Conservation (phyloP, 1,139 yeast species). For the Hansenula sp. region DNA sequence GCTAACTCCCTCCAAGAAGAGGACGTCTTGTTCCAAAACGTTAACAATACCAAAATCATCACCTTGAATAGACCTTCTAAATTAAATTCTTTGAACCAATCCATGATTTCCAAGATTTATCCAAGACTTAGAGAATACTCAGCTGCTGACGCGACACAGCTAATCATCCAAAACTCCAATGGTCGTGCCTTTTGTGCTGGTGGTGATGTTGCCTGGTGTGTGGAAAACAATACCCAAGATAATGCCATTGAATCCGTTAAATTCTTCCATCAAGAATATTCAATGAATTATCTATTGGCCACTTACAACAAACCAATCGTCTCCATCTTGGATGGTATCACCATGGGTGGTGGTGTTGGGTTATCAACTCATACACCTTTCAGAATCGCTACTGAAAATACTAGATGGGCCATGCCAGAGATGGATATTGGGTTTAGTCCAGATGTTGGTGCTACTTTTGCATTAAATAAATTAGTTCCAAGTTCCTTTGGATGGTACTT, state of each 20-base stretch:
- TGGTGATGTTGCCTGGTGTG: conserved; percentile 87
- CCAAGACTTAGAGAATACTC: conserved; percentile 78
- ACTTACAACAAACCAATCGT: conserved; percentile 84
- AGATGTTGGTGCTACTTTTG: conserved; percentile 92
- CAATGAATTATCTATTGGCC: conserved; percentile 73
- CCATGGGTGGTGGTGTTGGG: conserved; percentile 99
- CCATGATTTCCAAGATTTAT: conserved; percentile 72
- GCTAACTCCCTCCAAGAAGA: conserved; percentile 13
- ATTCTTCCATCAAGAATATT: conserved; percentile 79
- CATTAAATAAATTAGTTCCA: conserved; percentile 63
- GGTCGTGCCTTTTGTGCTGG: conserved; percentile 78
- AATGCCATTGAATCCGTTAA: conserved; percentile 49
- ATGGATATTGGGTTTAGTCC: conserved; percentile 96
- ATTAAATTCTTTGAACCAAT: conserved; percentile 77
- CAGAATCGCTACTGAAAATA: conserved; percentile 85
- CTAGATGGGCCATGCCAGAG: conserved; percentile 96
- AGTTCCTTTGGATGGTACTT: conserved; percentile 68
- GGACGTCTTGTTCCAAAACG: conserved; percentile 60
- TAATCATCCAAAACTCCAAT: conserved; percentile 67
- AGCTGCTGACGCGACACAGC: conserved; percentile 59
- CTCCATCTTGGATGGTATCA: conserved; percentile 84
- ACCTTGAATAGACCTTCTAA: conserved; percentile 78
- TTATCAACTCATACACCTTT: conserved; percentile 90
- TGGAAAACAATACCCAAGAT: conserved; percentile 45
- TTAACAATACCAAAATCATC: conserved; percentile 68